Base-by-base conservation (phyloP, 148 eudicot species). In the Camellia japonica region DNA sequence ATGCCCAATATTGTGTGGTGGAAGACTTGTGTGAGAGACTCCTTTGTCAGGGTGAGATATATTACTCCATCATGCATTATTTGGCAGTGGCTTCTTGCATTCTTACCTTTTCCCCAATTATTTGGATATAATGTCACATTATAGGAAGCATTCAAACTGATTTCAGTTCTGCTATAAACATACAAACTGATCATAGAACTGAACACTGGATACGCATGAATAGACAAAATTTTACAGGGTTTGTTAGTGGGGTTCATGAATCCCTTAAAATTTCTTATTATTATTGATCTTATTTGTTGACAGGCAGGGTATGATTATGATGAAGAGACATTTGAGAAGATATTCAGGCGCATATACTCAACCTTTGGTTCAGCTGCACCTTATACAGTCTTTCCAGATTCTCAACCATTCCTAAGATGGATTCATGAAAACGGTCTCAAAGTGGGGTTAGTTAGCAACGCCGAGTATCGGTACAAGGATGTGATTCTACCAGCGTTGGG, bases 231-330 rank as follows among this genome's bases (percentile, higher is more conserved):
- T 30, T 30, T 30, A 30, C 38, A 30, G 0, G 38, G 38, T 30
- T 30, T 30, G 38, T 30, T 30, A 30, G 38, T 30, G 38, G 38
- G 38, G 38, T 30, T 59, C 13, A 7, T 63, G 38, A 2, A 63
- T 19, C 67, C 10, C 3, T 10, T 18, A 60, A 63, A 3, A 2
- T 65, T 65, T 47, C 3, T 7, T 67, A 52, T 72, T 51, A 69
- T 6, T 68, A 42, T 64, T 10, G 19, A 14, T 58, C 20, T 72
- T 78, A 68, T 82, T 65, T 75, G 72, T 69, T 71, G 83, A 80
- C 84, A 96, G 99, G 99, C 98, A 80, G 99, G 99, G 82, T 96
- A 96, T 83, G 89, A 91, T 58, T 96, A 93, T 71, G 97, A 96
- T 55, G 97, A 96, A 83, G 98, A 92, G 84, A 94, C 98, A 71